Percentiles rank a stretch among this genome's conserved stretches.
These are phyloP conservation scores for Gracilaria gracilis DNA, from an alignment of 23 red algal genomes.

Conservation along the genomic window DNA sequence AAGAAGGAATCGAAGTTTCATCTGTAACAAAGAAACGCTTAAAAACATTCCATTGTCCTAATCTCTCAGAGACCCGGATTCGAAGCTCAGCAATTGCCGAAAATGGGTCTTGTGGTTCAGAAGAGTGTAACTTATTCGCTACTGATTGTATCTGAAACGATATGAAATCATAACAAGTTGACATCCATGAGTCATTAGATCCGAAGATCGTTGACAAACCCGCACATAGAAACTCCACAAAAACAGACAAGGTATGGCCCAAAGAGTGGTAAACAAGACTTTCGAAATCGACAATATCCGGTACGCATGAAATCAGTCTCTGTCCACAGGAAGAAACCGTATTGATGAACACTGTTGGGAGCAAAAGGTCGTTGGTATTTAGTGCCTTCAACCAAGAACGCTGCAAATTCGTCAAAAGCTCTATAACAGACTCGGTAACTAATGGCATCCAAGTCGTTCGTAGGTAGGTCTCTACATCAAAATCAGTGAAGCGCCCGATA, in stretches of 20 bases:
- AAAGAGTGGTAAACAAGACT: background rate
- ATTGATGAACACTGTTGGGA: slow-evolving; percentile 4
- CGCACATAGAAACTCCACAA: background rate
- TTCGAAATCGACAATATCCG: background rate
- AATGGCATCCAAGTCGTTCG: slow-evolving; percentile 3
- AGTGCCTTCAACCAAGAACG: slow-evolving; percentile 25
- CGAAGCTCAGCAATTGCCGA: slow-evolving; percentile 1
- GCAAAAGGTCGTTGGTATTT: background rate
- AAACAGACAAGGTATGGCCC: background rate
- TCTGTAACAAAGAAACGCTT: slow-evolving; percentile 6
- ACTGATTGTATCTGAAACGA: background rate
- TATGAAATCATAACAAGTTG: background rate
- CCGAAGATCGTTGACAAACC: background rate
- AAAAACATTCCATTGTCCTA: slow-evolving; percentile 23
- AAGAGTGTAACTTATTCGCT: too few species aligned
- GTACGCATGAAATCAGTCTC: slow-evolving; percentile 1
- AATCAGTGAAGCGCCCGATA: background rate
- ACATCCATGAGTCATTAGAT: background rate
- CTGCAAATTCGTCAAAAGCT: background rate
- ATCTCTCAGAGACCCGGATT: slow-evolving; percentile 6
- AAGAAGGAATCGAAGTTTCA: slow-evolving; percentile 6
- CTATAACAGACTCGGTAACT: slow-evolving; percentile 4
- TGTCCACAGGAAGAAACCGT: slow-evolving; percentile 14
- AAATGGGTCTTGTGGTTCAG: background rate
- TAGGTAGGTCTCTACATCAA: slow-evolving; percentile 1